Evolutionary conservation across 2,329 filamentous ascomycete species (phyloP).

Genomic region (Fusarium xyrophilum): DNA sequence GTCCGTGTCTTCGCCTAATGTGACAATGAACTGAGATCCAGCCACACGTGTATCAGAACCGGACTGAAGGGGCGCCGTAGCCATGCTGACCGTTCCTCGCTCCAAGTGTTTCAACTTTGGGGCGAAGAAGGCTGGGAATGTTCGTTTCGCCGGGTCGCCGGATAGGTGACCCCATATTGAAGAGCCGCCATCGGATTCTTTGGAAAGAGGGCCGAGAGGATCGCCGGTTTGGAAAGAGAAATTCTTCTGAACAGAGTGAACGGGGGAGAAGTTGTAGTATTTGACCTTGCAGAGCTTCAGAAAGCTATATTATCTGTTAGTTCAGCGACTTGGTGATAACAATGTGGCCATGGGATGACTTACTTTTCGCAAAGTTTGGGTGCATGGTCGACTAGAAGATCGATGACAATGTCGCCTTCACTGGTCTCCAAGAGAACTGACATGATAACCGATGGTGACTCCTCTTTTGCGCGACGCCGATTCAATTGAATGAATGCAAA

Average conservation of each 20-base stretch:
- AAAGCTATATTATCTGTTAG: constrained; percentile 71
- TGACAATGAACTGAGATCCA: constrained; percentile 92
- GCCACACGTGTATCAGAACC: constrained; percentile 85
- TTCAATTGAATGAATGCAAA: not conserved
- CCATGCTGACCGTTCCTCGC: constrained; percentile 95
- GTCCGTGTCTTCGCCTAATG: constrained; percentile 86
- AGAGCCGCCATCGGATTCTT: constrained; percentile 87
- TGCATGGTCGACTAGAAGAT: constrained; percentile 86
- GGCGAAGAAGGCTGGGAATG: constrained; percentile 84
- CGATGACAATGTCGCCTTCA: constrained; percentile 91
- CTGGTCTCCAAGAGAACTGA: constrained; percentile 94
- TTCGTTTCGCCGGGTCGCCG: constrained; percentile 70
- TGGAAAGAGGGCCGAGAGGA: constrained; percentile 83
- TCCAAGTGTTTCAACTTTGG: constrained; percentile 88
- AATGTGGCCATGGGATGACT: constrained; percentile 50
- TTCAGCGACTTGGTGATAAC: constrained; percentile 21
- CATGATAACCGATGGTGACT: constrained; percentile 59
- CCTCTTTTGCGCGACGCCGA: not conserved
- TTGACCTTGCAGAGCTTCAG: constrained; percentile 98
- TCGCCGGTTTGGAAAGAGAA: constrained; percentile 98
- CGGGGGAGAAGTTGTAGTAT: constrained; percentile 97
- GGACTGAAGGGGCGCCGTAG: constrained; percentile 77
- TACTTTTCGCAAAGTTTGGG: constrained; percentile 96
- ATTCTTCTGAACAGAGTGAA: constrained; percentile 91
- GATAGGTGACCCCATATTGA: constrained; percentile 90